A percentile compares a stretch with the other conserved stretches of the same genome.
These are phyloP conservation scores for Elsinoe fawcettii DNA, from an alignment of 2,329 filamentous ascomycete genomes.

Conservation along the genomic window DNA sequence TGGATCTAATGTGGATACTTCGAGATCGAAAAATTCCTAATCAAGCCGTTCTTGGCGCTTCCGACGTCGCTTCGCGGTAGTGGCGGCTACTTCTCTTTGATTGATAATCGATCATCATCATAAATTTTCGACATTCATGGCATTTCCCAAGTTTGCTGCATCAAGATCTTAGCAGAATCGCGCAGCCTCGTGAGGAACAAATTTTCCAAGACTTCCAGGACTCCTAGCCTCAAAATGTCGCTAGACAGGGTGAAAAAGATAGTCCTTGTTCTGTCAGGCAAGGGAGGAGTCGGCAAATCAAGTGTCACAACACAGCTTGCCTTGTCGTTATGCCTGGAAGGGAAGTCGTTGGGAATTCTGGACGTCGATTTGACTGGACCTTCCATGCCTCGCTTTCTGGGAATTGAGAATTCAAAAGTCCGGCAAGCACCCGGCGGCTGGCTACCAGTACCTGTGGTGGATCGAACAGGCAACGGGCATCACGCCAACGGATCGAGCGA, in stretches of 20 bases:
- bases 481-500: slow-evolving; percentile 18
- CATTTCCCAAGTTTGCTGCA: no score
- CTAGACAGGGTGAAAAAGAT: slow-evolving; percentile 67
- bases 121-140: background rate
- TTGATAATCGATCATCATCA: slow-evolving; percentile 11
- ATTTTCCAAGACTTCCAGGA: background rate
- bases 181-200: background rate
- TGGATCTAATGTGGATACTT: background rate
- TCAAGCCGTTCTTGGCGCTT: background rate
- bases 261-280: slow-evolving; percentile 81
- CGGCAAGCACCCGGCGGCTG: slow-evolving; percentile 86
- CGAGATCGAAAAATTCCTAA: slow-evolving; percentile 2
- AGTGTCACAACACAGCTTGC: slow-evolving; percentile 96
- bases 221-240: slow-evolving; percentile 47
- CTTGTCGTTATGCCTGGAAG: slow-evolving; percentile 74
- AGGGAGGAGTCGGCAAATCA: slow-evolving; percentile 96
- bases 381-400: slow-evolving; percentile 90
- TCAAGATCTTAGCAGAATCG: no score
- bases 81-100: slow-evolving; percentile 7
- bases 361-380: slow-evolving; percentile 95
- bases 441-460: slow-evolving; percentile 80
- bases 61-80: slow-evolving; percentile 7
- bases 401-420: slow-evolving; percentile 80
- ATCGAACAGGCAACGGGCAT: slow-evolving; percentile 34
- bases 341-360: slow-evolving; percentile 85